These are phyloP conservation scores for Prunus davidiana DNA, from an alignment of 306 rosid genomes.

Conservation along the genomic window DNA sequence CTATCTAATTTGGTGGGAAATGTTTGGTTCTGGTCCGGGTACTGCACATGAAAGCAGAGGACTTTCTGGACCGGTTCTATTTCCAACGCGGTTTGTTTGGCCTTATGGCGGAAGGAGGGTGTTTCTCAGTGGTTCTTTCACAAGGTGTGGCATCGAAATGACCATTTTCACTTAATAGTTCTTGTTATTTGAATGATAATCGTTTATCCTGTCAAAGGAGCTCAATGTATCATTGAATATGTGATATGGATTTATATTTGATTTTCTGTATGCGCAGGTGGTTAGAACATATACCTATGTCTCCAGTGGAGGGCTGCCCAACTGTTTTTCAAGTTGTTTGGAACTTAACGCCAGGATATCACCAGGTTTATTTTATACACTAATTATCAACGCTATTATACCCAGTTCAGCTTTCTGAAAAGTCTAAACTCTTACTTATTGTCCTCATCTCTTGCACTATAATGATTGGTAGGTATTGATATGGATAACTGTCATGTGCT, in stretches of 20 bases:
- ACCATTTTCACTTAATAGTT: constrained; percentile 6
- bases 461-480: background rate
- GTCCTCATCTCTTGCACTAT: background rate
- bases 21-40: constrained; percentile 57
- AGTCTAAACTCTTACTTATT: background rate
- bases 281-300: constrained; percentile 62
- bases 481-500: background rate
- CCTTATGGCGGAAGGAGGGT: constrained; percentile 80
- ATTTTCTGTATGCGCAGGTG: constrained; percentile 50
- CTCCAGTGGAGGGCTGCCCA: constrained; percentile 75
- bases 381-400: constrained; percentile 3
- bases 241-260: constrained; percentile 22
- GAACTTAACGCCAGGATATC: constrained; percentile 70
- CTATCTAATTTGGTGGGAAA: constrained; percentile 36
- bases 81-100: constrained; percentile 68
- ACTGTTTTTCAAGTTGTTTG: constrained; percentile 78
- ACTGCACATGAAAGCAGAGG: constrained; percentile 44
- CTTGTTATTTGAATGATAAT: background rate
- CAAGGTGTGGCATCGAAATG: constrained; percentile 39
- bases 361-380: constrained; percentile 50
- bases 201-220: background rate
- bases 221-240: constrained; percentile 1
- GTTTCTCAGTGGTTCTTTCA: constrained; percentile 64
- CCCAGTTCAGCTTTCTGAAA: background rate
- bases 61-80: constrained; percentile 44